These are phyloP conservation scores for Dryadomyces sulphureus DNA, from an alignment of 2,329 filamentous ascomycete species.

Conservation along the genomic window DNA sequence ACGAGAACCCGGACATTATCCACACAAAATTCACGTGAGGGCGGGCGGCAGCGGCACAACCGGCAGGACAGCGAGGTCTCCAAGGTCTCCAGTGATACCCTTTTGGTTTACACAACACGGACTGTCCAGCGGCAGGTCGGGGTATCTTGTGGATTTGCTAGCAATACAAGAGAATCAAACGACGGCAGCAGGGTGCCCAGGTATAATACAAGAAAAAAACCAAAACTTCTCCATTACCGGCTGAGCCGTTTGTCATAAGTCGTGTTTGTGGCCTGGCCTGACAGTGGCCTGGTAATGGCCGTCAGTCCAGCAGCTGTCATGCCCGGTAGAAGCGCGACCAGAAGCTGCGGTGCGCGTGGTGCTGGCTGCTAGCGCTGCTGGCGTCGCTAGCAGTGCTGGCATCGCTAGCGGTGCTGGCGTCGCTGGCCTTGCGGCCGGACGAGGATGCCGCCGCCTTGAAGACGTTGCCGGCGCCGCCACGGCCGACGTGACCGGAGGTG, in stretches of 20 bases:
- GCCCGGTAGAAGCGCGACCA: slow-evolving; percentile 15
- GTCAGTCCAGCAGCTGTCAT: background rate
- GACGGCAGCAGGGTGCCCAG: too few species aligned
- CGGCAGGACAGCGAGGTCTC: background rate
- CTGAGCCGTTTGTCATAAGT: too few species aligned
- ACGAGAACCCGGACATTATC: slow-evolving; percentile 98
- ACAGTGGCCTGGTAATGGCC: too few species aligned
- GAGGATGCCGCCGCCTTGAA: slow-evolving; percentile 10
- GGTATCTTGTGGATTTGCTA: too few species aligned
- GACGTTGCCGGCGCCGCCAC: slow-evolving; percentile 49
- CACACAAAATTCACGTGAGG: slow-evolving; percentile 85
- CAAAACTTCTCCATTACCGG: too few species aligned
- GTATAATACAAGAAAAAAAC: too few species aligned
- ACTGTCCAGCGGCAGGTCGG: background rate
- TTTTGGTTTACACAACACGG: slow-evolving; percentile 10
- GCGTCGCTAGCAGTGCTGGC: slow-evolving; percentile 18
- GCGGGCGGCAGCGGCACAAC: background rate
- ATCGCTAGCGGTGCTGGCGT: slow-evolving; percentile 11
- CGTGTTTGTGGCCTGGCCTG: too few species aligned
- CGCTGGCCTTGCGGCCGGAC: background rate
- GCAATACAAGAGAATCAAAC: too few species aligned
- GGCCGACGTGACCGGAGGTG: slow-evolving; percentile 44
- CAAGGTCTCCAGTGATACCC: slow-evolving; percentile 13
- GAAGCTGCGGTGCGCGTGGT: slow-evolving; percentile 18
- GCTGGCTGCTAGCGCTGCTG: slow-evolving; percentile 9